phyloP scores from a whole-genome alignment of 139 green algal species.

The Closterium sp. region DNA sequence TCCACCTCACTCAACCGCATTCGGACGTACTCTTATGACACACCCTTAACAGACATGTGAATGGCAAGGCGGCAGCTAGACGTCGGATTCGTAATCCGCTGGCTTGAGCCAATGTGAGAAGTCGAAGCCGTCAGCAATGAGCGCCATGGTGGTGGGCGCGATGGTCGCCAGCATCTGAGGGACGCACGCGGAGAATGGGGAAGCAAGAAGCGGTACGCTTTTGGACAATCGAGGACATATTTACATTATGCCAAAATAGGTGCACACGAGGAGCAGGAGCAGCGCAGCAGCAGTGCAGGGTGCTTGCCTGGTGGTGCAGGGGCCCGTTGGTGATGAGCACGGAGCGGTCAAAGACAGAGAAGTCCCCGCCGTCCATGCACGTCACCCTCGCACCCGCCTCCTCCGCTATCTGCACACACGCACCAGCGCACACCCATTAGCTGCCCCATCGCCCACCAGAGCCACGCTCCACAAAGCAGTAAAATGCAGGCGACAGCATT shows the following conservation, averaged over 20 bases:
- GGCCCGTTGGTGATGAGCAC: constrained; percentile 48
- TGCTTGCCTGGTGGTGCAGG: constrained; percentile 29
- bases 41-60: no score
- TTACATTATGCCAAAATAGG: background rate
- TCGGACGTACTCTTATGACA: no score
- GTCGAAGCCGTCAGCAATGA: constrained; percentile 30
- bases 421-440: no score
- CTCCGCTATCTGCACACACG: constrained; percentile 53
- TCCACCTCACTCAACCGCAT: no score
- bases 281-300: background rate
- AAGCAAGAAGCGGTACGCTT: no score
- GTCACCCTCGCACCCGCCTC: constrained; percentile 72
- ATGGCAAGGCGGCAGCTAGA: no score
- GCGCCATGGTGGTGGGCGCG: constrained; percentile 18
- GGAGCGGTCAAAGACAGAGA: constrained; percentile 69
- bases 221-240: no score
- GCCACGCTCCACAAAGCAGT: no score
- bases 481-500: no score
- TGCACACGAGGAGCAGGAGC: background rate
- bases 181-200: background rate
- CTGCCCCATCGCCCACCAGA: no score
- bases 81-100: constrained; percentile 17
- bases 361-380: constrained; percentile 71
- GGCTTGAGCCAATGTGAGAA: constrained; percentile 43
- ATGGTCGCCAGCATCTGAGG: constrained; percentile 31